Percentiles rank a stretch among this genome's conserved stretches.
phyloP scores from a whole-genome alignment of 345 rosid genomes.

The Citrus mangshanensis region DNA sequence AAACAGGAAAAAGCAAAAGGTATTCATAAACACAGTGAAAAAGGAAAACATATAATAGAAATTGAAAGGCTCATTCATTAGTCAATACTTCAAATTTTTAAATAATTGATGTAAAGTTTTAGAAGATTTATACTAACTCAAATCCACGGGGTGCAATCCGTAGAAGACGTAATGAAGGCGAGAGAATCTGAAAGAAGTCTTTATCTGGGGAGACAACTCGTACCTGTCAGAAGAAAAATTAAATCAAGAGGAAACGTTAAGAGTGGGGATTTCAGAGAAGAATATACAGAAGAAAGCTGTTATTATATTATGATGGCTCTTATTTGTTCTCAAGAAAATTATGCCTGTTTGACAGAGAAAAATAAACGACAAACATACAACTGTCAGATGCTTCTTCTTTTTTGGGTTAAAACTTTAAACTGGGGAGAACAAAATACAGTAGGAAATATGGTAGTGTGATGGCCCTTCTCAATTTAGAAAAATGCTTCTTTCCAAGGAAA shows the following conservation, averaged over 20 bases:
- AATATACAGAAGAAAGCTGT: not conserved
- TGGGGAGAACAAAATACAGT: not conserved
- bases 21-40: not conserved
- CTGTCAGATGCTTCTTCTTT: not conserved
- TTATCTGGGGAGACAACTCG: conserved; percentile 98
- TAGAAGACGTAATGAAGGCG: conserved; percentile 91
- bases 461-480: not conserved
- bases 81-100: not conserved
- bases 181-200: conserved; percentile 96
- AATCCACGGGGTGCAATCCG: conserved; percentile 88
- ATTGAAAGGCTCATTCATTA: not conserved
- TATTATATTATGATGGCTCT: not conserved
- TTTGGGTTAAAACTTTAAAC: not conserved
- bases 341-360: not conserved
- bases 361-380: not conserved
- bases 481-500: too few relatives aligned
- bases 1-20: not conserved
- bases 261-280: not conserved
- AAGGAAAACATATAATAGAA: not conserved
- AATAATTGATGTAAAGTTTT: not conserved
- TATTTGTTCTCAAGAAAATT: not conserved
- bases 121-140: conserved; percentile 55
- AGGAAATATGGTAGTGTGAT: not conserved
- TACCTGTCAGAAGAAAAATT: conserved; percentile 45
- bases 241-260: conserved; percentile 12